Percentiles rank a stretch among this genome's conserved stretches.
Conservation (phyloP, 768 basidiomycete genomes). For the Amanita polypyramis region DNA sequence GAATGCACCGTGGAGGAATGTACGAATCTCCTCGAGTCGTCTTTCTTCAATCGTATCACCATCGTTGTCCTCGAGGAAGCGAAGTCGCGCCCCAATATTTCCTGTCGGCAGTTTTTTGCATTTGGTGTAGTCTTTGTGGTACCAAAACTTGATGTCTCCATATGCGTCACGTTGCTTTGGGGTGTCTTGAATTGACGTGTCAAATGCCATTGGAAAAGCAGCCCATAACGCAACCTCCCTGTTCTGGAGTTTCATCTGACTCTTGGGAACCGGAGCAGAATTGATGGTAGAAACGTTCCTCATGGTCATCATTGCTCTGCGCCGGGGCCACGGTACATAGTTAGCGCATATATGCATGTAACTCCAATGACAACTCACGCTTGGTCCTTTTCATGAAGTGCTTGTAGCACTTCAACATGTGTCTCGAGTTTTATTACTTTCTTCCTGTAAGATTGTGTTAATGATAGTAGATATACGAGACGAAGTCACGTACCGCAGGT, state of each 20-base stretch:
- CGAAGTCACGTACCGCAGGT: background rate
- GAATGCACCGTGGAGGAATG: background rate
- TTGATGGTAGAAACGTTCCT: too few relatives aligned
- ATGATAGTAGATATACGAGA: background rate
- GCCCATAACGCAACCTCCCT: too few relatives aligned
- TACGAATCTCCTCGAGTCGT: background rate
- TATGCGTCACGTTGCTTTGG: background rate
- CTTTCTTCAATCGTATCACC: background rate
- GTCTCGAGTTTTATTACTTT: background rate
- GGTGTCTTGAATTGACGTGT: background rate
- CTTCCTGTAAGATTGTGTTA: background rate
- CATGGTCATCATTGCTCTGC: too few relatives aligned
- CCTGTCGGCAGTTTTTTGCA: background rate
- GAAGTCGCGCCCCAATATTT: background rate
- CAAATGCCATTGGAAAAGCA: conserved; percentile 1
- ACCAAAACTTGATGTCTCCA: too few relatives aligned
- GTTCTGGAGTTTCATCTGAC: too few relatives aligned
- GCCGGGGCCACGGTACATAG: too few relatives aligned
- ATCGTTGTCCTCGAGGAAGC: background rate
- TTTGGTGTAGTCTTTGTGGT: background rate
- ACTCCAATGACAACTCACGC: background rate
- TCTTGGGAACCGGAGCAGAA: too few relatives aligned
- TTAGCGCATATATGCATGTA: conserved; percentile 1
- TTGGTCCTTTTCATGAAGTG: background rate
- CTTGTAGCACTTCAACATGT: background rate